phyloP scores from a whole-genome alignment of 2,329 filamentous ascomycete genomes.

The Onygenales sp. region DNA sequence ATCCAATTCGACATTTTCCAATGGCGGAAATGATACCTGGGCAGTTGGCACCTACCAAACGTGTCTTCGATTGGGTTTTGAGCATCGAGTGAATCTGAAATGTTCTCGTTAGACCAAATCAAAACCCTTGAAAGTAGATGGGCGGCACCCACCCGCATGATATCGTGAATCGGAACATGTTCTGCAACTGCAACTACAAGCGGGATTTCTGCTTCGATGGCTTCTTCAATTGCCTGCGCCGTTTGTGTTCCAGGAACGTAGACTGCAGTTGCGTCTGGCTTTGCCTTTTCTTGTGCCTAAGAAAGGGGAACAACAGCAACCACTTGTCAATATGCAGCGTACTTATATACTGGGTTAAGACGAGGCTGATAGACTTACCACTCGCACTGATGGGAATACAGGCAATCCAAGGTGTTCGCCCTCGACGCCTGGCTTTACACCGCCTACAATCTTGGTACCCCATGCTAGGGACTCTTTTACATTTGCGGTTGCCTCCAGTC shows the following conservation, averaged over 20 bases:
- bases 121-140: conserved; percentile 1
- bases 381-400: conserved; percentile 57
- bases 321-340: neutral
- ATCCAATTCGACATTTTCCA: conserved; percentile 61
- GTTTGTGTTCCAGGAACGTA: conserved; percentile 71
- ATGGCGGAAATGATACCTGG: conserved; percentile 70
- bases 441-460: conserved; percentile 72
- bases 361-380: conserved; percentile 25
- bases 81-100: conserved; percentile 58
- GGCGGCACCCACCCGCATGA: conserved; percentile 50
- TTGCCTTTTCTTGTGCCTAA: conserved; percentile 59
- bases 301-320: neutral
- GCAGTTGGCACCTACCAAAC: conserved; percentile 71
- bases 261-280: conserved; percentile 68
- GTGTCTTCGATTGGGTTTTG: conserved; percentile 59
- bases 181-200: conserved; percentile 72
- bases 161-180: conserved; percentile 69
- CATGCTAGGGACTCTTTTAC: conserved; percentile 66
- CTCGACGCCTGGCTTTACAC: conserved; percentile 61
- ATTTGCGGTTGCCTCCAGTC: conserved; percentile 57
- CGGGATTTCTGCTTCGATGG: conserved; percentile 68
- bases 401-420: conserved; percentile 66
- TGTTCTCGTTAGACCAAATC: conserved; percentile 5
- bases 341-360: no score
- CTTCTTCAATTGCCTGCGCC: conserved; percentile 64